phyloP scores from a whole-genome alignment of 176 grass and related monocot genomes.

The Panicum miliaceum region DNA sequence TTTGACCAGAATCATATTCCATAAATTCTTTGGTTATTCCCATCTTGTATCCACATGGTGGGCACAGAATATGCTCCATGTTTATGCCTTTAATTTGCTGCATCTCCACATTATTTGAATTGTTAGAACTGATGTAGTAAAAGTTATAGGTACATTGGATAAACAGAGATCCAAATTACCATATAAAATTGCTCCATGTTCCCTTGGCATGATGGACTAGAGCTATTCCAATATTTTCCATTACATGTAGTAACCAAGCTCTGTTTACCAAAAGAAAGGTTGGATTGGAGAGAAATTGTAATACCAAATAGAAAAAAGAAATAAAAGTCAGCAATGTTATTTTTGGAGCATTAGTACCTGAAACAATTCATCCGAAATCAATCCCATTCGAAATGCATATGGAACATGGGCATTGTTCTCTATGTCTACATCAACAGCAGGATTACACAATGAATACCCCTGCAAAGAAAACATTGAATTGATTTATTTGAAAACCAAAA shows the following conservation, averaged over 20 bases:
- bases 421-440: conserved; percentile 48
- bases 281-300: background rate
- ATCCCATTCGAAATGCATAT: conserved; percentile 59
- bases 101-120: conserved; percentile 1
- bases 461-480: background rate
- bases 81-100: conserved; percentile 68
- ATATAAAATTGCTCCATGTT: conserved; percentile 48
- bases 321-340: background rate
- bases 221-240: conserved; percentile 64
- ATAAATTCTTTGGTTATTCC: conserved; percentile 47
- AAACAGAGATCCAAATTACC: conserved; percentile 21
- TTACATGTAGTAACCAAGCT: conserved; percentile 55
- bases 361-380: conserved; percentile 70
- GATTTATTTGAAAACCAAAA: background rate
- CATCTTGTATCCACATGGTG: conserved; percentile 57
- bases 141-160: background rate
- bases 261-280: conserved; percentile 25
- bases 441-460: conserved; percentile 77
- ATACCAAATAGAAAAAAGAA: background rate
- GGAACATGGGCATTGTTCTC: conserved; percentile 63
- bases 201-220: conserved; percentile 42
- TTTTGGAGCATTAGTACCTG: conserved; percentile 37
- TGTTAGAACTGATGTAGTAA: background rate
- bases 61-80: conserved; percentile 58
- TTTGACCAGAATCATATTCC: conserved; percentile 49